phyloP scores from a whole-genome alignment of 768 basidiomycete species.

The Pleurotus salmoneostramineus region DNA sequence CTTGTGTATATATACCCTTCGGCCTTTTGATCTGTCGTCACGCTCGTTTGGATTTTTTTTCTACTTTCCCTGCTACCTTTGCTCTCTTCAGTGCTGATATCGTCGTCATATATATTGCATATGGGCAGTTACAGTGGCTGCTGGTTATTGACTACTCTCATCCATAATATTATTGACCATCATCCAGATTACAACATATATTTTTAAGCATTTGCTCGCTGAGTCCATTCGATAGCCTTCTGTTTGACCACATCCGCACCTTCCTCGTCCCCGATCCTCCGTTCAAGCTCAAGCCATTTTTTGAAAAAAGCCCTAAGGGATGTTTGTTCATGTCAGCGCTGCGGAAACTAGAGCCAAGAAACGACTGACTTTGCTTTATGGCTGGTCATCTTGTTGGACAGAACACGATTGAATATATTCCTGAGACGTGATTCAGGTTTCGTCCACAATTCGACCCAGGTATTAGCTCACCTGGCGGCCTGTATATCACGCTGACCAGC shows the following conservation, averaged over 20 bases:
- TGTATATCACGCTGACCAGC: conserved; percentile 76
- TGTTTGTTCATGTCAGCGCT: neutral
- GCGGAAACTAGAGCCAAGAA: neutral
- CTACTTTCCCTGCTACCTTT: conserved; percentile 27
- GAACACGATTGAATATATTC: conserved; percentile 81
- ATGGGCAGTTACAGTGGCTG: conserved; percentile 25
- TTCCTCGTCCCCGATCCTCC: conserved; percentile 80
- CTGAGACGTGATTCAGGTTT: conserved; percentile 30
- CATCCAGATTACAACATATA: conserved; percentile 16
- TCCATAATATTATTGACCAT: conserved; percentile 7
- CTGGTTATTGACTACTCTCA: conserved; percentile 16
- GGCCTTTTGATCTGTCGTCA: conserved; percentile 35
- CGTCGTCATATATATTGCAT: conserved; percentile 29
- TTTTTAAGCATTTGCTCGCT: conserved; percentile 41
- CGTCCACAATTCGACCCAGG: neutral
- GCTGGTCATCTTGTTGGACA: conserved; percentile 84
- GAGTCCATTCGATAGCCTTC: conserved; percentile 91
- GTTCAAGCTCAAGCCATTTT: conserved; percentile 92
- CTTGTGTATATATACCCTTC: conserved; percentile 47
- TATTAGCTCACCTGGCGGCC: conserved; percentile 55
- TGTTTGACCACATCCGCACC: conserved; percentile 79
- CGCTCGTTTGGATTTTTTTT: conserved; percentile 54
- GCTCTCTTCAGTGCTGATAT: conserved; percentile 22
- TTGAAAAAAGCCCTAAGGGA: conserved; percentile 86
- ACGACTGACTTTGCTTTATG: conserved; percentile 88